Base-by-base conservation (phyloP, 176 grass and related monocot genomes). In the Raddia distichophylla region DNA sequence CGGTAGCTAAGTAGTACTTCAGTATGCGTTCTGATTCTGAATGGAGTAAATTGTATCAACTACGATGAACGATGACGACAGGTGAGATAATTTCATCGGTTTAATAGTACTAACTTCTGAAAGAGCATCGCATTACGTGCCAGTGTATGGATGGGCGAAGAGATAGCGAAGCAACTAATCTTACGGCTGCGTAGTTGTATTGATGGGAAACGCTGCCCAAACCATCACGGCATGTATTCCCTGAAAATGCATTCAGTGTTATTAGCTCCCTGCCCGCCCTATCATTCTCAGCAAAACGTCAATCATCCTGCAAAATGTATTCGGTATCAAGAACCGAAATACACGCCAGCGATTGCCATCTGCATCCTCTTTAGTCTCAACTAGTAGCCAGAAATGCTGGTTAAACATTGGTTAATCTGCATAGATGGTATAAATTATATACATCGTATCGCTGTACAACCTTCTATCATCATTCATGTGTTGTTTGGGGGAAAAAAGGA, bases 391-490 rank as follows among this genome's bases (percentile, higher is more conserved):
- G 47, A 63, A 76, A 77, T 69, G 71, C 15, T 56, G 22, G 46
- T 76, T 85, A 80, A 80, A 60, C 56, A 48, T 70, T 71, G 45
- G 70, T 81, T 75, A 89, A 75, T 62, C 55, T 81, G 16, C 77
- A 59, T 48, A 44, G 53, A 7, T 19, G 52, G 15, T 72, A 70
- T 42, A 74, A 27, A 76, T 71, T 80, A 5, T 89, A 89, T 77
- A 82, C 83, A 89, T 64, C 15, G 15, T 72, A 64, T 66, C 65
- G 50, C 82, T 85, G 57, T 89, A 89, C 82, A 82, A 9, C 61
- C 45, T 65, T 82, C 82, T 89, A 80, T 58, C 40, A 33, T 50
- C 35, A 3, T 34, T 45, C 49, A 35, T 45, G 27, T 81, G 56
- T 85, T 32, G 20, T 85, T 19, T 81, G 18, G 68, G 61, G 35